Conservation (phyloP, 495 filamentous ascomycete genomes). For the Geoglossum glabrum region DNA sequence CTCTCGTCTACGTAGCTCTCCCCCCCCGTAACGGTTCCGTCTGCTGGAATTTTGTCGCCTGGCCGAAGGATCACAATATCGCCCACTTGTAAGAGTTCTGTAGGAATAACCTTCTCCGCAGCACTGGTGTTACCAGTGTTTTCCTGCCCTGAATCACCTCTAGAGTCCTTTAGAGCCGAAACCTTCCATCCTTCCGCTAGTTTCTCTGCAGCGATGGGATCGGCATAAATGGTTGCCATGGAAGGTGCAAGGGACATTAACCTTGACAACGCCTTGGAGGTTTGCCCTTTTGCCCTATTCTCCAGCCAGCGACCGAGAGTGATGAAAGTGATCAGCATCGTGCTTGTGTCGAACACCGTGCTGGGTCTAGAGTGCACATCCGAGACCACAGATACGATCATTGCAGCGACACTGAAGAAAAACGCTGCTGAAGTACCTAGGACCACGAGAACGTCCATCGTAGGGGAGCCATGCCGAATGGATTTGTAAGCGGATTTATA, state of each 20-base stretch:
- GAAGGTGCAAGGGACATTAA: conserved; percentile 92
- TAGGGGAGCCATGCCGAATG: conserved; percentile 69
- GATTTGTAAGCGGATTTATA: conserved; percentile 84
- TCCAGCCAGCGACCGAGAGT: conserved; percentile 81
- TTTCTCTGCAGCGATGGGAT: conserved; percentile 86
- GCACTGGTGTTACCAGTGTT: conserved; percentile 27
- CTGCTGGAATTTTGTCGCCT: conserved; percentile 91
- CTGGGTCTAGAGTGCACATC: conserved; percentile 54
- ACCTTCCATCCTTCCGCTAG: conserved; percentile 57
- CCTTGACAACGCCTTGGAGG: conserved; percentile 79
- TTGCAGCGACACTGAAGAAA: conserved; percentile 83
- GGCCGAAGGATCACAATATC: conserved; percentile 86
- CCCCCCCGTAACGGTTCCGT: conserved; percentile 69
- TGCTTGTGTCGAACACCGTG: conserved; percentile 92
- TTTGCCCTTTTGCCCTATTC: conserved; percentile 91
- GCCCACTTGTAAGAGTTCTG: conserved; percentile 84
- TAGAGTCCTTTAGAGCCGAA: conserved; percentile 4
- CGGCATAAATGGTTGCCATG: conserved; percentile 95
- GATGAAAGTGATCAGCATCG: conserved; percentile 96
- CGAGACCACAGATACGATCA: conserved; percentile 56
- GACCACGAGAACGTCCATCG: conserved; percentile 94
- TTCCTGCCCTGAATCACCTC: conserved; percentile 13
- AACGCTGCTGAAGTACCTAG: conserved; percentile 92
- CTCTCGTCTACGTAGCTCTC: conserved; percentile 93
- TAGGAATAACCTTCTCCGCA: conserved; percentile 66